phyloP scores from a whole-genome alignment of 129 eudicot genomes.

The Flaveria bidentis region DNA sequence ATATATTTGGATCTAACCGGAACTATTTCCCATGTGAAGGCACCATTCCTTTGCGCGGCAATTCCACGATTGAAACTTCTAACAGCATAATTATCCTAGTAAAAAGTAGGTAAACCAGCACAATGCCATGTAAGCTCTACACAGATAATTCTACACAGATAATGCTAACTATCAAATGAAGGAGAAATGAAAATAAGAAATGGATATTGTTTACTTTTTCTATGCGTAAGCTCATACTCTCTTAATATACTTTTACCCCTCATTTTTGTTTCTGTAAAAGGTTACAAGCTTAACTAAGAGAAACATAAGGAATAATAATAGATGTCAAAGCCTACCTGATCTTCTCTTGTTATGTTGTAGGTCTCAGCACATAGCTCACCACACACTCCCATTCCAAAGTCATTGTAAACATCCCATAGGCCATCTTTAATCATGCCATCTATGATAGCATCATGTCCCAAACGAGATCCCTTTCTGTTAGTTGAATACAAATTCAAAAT shows the following conservation, averaged over 20 bases:
- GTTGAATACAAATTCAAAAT: constrained; percentile 1
- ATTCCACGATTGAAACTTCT: constrained; percentile 83
- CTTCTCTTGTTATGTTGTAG: constrained; percentile 59
- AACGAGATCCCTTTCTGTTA: constrained; percentile 80
- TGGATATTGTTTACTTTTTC: neutral
- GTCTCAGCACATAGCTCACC: constrained; percentile 82
- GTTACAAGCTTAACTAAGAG: neutral
- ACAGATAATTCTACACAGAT: too few relatives aligned
- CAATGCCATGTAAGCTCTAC: neutral
- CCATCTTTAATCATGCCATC: constrained; percentile 99
- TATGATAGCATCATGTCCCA: constrained; percentile 82
- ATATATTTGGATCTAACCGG: constrained; percentile 54
- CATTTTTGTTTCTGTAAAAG: too few relatives aligned
- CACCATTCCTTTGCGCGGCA: constrained; percentile 74
- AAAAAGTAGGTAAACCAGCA: constrained; percentile 2
- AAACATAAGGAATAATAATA: neutral
- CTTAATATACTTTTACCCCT: too few relatives aligned
- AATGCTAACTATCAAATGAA: neutral
- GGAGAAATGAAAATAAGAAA: neutral
- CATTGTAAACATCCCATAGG: constrained; percentile 96
- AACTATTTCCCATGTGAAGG: constrained; percentile 89
- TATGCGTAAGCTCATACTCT: neutral
- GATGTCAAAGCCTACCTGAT: constrained; percentile 50
- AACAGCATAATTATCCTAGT: constrained; percentile 83
- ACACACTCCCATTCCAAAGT: constrained; percentile 95